Evolutionary conservation across 768 basidiomycete species (phyloP).

Genomic region (Lentinula detonsa): DNA sequence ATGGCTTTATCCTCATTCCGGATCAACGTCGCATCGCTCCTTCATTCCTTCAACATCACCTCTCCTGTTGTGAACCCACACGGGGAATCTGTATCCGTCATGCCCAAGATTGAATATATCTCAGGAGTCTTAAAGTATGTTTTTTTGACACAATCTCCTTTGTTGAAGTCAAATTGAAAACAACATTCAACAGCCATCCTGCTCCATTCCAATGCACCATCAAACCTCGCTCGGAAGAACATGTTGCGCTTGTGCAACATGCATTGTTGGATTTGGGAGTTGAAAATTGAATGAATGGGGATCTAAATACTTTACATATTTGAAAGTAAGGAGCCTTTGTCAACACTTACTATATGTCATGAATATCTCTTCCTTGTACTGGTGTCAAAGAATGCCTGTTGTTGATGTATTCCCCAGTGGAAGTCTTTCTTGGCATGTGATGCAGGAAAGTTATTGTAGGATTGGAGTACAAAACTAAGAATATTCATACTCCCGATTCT

Average conservation of each 20-base stretch:
- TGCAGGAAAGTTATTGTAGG: too few species aligned
- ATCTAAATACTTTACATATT: too few species aligned
- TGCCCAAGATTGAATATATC: constrained; percentile 23
- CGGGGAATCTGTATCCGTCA: constrained; percentile 15
- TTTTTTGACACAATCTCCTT: not conserved
- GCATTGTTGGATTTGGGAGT: not conserved
- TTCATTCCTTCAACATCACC: constrained; percentile 23
- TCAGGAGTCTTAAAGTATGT: not conserved
- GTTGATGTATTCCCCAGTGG: too few species aligned
- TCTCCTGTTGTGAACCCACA: constrained; percentile 17
- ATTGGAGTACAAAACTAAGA: too few species aligned
- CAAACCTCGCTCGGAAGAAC: constrained; percentile 20
- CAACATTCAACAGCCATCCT: constrained; percentile 7
- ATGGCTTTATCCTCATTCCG: constrained; percentile 21
- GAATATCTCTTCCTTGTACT: too few species aligned
- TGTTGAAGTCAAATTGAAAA: not conserved
- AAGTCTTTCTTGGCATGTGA: too few species aligned
- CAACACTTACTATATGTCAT: too few species aligned
- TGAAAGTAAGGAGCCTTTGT: too few species aligned
- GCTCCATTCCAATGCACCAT: constrained; percentile 23
- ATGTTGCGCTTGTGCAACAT: constrained; percentile 13
- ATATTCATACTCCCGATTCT: too few species aligned
- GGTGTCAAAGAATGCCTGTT: too few species aligned
- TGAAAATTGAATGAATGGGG: not conserved
- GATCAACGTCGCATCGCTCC: constrained; percentile 22